Base-by-base conservation (phyloP, 805 yeast genomes). In the Kuraishia capsulata region DNA sequence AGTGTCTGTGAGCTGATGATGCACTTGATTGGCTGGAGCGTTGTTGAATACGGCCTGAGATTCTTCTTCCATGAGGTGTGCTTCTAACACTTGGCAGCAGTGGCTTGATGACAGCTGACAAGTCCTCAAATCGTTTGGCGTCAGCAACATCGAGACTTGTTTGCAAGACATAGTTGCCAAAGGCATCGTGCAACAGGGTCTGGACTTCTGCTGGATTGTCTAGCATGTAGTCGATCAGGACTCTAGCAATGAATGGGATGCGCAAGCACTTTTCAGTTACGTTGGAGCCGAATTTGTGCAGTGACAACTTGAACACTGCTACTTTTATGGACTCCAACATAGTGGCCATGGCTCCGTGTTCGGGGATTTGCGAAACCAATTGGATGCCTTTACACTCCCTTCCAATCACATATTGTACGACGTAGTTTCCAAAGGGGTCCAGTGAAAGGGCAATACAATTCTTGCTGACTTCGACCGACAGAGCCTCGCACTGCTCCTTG, bases 351-450 rank as follows among this genome's bases (percentile, higher is more conserved):
- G 42, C 37, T 4, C 13, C n/a, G n/a, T 16, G 17, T 6, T 13
- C 10, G 4, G 31, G 28, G 17, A 28, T 13, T 20, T 28, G n/a
- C 5, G 20, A 5, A 6, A 23, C 37, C 11, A 20, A 38, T 30
- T 43, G 23, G 30, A 35, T 37, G n/a, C 41, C 44, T 13, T 37
- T 16, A 17, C 23, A 31, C 13, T 34, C 58, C 38, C 76, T 65
- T 3, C 72, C 64, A 45, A 84, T 65, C 18, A 92, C 95, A 53
- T 92, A 90, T 61, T 92, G 98, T 37, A 92, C 88, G 37, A 92
- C 97, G 59, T 92, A 92, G 59, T 92, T 92, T 26, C 98, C 98
- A 63, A 84, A 92, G 11, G 97, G 97, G 60, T 92, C 97, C 41
- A 84, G 69, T 14, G 94, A 79, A 38, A 92, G 69, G 28, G 68